Percentiles rank a stretch among this genome's conserved stretches.
phyloP scores from a whole-genome alignment of 345 rosid genomes.

The Rubroshorea leprosula region DNA sequence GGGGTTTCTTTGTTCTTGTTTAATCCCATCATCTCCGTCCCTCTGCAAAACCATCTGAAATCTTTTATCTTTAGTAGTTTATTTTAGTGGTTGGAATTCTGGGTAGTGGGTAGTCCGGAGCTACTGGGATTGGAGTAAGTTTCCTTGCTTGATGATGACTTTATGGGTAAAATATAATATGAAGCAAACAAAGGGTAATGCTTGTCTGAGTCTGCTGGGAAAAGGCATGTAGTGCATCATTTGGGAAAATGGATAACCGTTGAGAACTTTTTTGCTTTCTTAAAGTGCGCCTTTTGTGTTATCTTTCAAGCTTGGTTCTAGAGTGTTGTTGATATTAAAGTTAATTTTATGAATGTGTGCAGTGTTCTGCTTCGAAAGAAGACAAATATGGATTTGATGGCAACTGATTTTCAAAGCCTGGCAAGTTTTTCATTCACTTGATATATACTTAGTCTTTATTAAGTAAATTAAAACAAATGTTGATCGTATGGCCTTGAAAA shows the following conservation, averaged over 20 bases:
- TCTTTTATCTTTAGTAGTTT: background rate
- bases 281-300: too few relatives aligned
- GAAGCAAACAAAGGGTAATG: background rate
- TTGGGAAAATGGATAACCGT: too few relatives aligned
- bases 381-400: constrained; percentile 58
- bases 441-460: background rate
- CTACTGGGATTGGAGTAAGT: background rate
- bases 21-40: too few relatives aligned
- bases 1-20: too few relatives aligned
- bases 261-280: too few relatives aligned
- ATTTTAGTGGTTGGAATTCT: background rate
- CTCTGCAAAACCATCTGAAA: too few relatives aligned
- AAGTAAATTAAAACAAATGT: background rate
- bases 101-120: background rate
- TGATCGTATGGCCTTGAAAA: background rate
- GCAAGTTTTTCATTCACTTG: constrained; percentile 32
- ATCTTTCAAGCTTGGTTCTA: too few relatives aligned
- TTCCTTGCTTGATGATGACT: too few relatives aligned
- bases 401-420: constrained; percentile 58
- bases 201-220: background rate
- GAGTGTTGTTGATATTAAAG: background rate
- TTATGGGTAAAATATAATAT: too few relatives aligned
- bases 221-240: too few relatives aligned
- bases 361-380: constrained; percentile 75
- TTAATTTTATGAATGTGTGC: constrained; percentile 16